These are phyloP conservation scores for Exophiala sideris DNA, from an alignment of 2,329 filamentous ascomycete genomes.

Conservation along the genomic window DNA sequence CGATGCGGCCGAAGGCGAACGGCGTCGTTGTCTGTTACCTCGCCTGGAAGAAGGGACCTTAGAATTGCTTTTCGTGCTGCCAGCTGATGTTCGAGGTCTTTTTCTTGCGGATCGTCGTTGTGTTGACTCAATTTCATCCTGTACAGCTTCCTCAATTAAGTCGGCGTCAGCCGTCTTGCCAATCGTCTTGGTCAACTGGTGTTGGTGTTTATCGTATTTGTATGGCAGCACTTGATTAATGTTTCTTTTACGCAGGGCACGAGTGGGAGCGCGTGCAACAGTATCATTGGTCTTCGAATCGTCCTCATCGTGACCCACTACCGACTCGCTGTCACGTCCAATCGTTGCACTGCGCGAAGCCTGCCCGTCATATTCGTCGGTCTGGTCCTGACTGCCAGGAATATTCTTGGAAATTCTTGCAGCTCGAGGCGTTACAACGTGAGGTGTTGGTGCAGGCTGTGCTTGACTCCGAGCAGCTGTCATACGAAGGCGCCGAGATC, in stretches of 20 bases:
- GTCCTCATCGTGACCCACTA: background rate
- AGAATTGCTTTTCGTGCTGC: slow-evolving; percentile 1
- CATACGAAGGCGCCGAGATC: background rate
- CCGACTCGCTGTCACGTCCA: background rate
- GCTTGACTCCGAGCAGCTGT: background rate
- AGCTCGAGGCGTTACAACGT: background rate
- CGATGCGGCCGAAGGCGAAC: background rate
- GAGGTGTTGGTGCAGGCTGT: background rate
- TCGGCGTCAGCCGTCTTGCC: slow-evolving; percentile 7
- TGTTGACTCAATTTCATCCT: slow-evolving; percentile 10
- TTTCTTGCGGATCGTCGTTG: slow-evolving; percentile 4
- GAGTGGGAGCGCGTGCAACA: background rate
- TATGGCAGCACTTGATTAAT: slow-evolving; percentile 21
- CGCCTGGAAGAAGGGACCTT: background rate
- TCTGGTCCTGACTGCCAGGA: no score
- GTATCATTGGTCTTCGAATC: background rate
- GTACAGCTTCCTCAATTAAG: slow-evolving; percentile 16
- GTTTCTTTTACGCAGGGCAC: slow-evolving; percentile 18
- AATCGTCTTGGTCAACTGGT: slow-evolving; percentile 11
- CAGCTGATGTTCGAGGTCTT: slow-evolving; percentile 1
- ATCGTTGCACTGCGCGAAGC: no score
- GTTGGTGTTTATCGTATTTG: slow-evolving; percentile 22
- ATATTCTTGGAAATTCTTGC: no score
- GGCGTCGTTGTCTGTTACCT: background rate
- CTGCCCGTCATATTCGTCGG: no score